phyloP scores from a whole-genome alignment of 2,329 filamentous ascomycete species.

The Aspergillus quadricinctus region DNA sequence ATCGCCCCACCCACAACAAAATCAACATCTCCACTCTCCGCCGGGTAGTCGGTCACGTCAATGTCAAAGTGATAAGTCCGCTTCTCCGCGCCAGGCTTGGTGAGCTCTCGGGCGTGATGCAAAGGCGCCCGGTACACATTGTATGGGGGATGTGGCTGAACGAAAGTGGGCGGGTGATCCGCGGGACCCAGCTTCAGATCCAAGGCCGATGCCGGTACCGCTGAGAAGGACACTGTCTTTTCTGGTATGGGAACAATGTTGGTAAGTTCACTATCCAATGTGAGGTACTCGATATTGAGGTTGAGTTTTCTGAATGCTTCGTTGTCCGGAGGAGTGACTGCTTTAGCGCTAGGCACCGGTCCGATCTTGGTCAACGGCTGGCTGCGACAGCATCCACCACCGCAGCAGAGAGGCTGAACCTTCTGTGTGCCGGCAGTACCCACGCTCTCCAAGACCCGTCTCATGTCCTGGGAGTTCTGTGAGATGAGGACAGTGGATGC shows the following conservation, averaged over 20 bases:
- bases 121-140: constrained; percentile 87
- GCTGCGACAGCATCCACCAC: constrained; percentile 61
- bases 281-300: constrained; percentile 71
- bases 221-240: constrained; percentile 65
- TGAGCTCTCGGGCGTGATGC: constrained; percentile 79
- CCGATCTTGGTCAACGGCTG: constrained; percentile 49
- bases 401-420: constrained; percentile 60
- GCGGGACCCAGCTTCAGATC: constrained; percentile 33
- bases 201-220: constrained; percentile 30
- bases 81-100: constrained; percentile 85
- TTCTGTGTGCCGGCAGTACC: constrained; percentile 52
- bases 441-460: constrained; percentile 53
- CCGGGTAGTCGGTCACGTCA: constrained; percentile 90
- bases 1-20: constrained; percentile 97
- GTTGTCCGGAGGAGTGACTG: constrained; percentile 67
- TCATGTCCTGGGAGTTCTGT: constrained; percentile 56
- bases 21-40: constrained; percentile 72
- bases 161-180: constrained; percentile 75
- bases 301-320: constrained; percentile 75
- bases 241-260: constrained; percentile 68
- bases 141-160: constrained; percentile 92
- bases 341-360: constrained; percentile 39
- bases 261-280: constrained; percentile 64
- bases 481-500: constrained; percentile 51
- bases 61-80: constrained; percentile 96